phyloP scores from a whole-genome alignment of 345 rosid species.

The Pseudoturritis turrita region DNA sequence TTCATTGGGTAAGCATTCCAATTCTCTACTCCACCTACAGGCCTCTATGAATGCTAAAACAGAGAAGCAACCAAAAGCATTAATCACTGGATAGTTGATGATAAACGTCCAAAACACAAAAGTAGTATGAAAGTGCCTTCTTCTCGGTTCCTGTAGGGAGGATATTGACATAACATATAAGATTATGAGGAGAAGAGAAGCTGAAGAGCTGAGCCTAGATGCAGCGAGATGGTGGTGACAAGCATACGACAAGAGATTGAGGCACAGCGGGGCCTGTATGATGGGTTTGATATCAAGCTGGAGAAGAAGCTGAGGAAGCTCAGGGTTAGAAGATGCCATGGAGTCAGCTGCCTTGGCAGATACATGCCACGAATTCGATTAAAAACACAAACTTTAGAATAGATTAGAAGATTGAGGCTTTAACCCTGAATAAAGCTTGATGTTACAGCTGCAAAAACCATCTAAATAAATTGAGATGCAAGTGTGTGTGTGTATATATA shows the following conservation, averaged over 20 bases:
- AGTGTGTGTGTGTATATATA: neutral
- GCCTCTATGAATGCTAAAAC: too few species aligned
- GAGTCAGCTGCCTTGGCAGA: constrained; percentile 89
- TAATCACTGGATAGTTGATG: too few species aligned
- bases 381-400: neutral
- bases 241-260: constrained; percentile 94
- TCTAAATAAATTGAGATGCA: neutral
- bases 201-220: constrained; percentile 87
- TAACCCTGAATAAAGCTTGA: constrained; percentile 67
- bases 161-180: constrained; percentile 87
- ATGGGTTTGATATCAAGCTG: constrained; percentile 91
- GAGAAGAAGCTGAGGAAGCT: constrained; percentile 80
- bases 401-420: constrained; percentile 51
- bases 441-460: neutral
- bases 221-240: constrained; percentile 92
- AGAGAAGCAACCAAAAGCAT: too few species aligned
- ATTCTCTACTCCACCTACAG: too few species aligned
- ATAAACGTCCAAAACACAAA: too few species aligned
- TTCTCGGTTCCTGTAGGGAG: too few species aligned
- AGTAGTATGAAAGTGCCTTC: too few species aligned
- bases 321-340: constrained; percentile 83
- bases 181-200: constrained; percentile 94
- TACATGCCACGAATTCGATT: constrained; percentile 53
- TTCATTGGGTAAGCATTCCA: too few species aligned
- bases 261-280: constrained; percentile 97